Conservation (phyloP, 2,329 filamentous ascomycete genomes). For the Daldinia eschscholtzii region DNA sequence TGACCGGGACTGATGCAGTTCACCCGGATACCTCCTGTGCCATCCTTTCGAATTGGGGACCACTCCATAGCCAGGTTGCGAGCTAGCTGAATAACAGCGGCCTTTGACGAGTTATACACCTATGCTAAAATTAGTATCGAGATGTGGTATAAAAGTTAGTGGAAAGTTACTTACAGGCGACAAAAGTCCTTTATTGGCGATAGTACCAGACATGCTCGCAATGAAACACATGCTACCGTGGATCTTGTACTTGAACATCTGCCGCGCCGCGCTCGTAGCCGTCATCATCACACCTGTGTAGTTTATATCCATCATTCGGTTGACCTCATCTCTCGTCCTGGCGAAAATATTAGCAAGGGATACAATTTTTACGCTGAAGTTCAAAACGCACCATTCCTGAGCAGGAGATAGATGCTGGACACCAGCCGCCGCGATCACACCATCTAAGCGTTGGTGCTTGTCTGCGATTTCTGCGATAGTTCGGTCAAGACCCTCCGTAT, state of each 20-base stretch:
- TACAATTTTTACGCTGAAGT: constrained; percentile 51
- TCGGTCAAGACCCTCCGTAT: constrained; percentile 69
- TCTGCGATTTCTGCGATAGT: constrained; percentile 71
- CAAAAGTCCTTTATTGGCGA: constrained; percentile 71
- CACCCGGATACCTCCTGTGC: constrained; percentile 70
- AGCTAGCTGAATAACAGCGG: constrained; percentile 72
- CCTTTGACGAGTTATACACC: constrained; percentile 75
- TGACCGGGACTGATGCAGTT: constrained; percentile 78
- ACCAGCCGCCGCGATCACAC: constrained; percentile 76
- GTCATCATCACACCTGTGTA: constrained; percentile 69
- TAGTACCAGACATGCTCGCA: constrained; percentile 66
- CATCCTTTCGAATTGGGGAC: constrained; percentile 55
- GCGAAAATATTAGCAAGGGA: neutral
- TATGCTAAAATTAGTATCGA: constrained; percentile 12
- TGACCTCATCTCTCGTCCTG: constrained; percentile 54
- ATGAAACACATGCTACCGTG: constrained; percentile 69
- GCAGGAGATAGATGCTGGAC: constrained; percentile 76
- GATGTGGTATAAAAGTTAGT: neutral
- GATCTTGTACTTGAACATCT: constrained; percentile 66
- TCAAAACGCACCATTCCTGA: constrained; percentile 69
- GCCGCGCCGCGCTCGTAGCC: constrained; percentile 76
- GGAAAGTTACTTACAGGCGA: constrained; percentile 59
- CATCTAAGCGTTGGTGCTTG: constrained; percentile 72
- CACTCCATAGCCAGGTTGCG: constrained; percentile 74
- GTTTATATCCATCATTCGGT: constrained; percentile 27